Evolutionary conservation across 306 rosid species (phyloP), one percentile per base, ranked within the genome.

Genomic region (Glycine soja): DNA sequence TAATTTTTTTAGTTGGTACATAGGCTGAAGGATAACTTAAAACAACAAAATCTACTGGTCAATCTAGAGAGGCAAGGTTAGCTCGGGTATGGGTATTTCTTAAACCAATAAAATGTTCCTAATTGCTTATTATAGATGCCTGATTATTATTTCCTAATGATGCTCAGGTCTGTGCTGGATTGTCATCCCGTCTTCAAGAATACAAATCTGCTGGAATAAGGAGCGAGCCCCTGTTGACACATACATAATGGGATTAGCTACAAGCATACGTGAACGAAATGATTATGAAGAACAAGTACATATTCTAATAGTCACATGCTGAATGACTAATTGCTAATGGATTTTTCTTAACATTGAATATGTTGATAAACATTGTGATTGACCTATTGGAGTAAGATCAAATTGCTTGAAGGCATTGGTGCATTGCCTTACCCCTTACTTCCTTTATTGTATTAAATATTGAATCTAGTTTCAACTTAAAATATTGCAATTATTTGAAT

Each of bases 171-270:
- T n/a, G n/a, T n/a, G n/a, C n/a, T n/a, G n/a, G n/a, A n/a, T n/a
- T n/a, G n/a, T n/a, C n/a, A n/a, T n/a, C n/a, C n/a, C n/a, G n/a
- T n/a, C n/a, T n/a, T n/a, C n/a, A n/a, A n/a, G n/a, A n/a, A n/a
- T n/a, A n/a, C n/a, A n/a, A n/a, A n/a, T n/a, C 73, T 95, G 98
- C 91, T 95, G 99, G 99, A 70, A 80, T 78, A 93, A 89, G 85
- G 99, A 95, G 86, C 97, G 99, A 63, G 92, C 96, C 71, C 97
- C 99, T 30, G 97, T 95, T 43, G 98, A 95, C 83, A 95, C 99
- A 46, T 95, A 91, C 86, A 90, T 93, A 71, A 93, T 95, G 98
- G 98, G 99, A 62, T 89, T 95, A 82, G 99, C 98, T 42, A 80
- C 98, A 51, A 95, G 98, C 85, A 95, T 93, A 76, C 99, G 98